Evolutionary conservation across 768 basidiomycete species (phyloP), one percentile per base, ranked within the genome.

Genomic region (Amanita pallidorosea): DNA sequence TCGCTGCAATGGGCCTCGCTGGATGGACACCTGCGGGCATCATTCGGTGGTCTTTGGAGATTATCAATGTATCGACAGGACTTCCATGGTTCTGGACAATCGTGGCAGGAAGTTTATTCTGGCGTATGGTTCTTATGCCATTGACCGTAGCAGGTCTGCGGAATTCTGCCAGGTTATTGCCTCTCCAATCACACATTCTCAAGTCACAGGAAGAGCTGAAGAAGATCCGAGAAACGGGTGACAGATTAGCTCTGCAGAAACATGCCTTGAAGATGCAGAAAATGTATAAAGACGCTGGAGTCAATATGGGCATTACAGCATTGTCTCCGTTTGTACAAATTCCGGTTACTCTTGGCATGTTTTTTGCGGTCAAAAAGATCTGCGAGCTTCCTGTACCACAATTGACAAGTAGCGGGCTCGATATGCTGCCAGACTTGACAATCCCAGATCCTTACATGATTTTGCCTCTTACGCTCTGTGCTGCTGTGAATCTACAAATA

Each of bases 51-150:
- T 67, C 77, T 15, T 68, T 87, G 45, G 88, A 91, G 63, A 55
- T 79, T 44, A 63, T 88, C 48, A 79, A 90, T 55, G 81, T 89
- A 46, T 65, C 71, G 44, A 79, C 80, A 0, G 83, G 81, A 34
- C 65, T 91, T 53, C 83, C 85, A 0, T 93, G 91, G 89, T 87
- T 87, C 69, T 79, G 81, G 73, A 85, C 88, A 44, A 87, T 93
- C 65, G 65, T 90, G 40, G 69, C 67, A 4, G 79, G 81, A 25
- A 79, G 82, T 23, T 49, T 83, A 9, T 59, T 81, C 60, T 80
- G 84, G 71, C 80, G 85, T 18, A 45, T 75, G 17, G 42, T 74
- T 45, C 70, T 86, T 42, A 62, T 88, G 47, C 87, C 86, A 2
- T 67, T 85, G 56, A 67, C 75, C 22, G 66, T 89, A 45, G 68